These are phyloP conservation scores for Pugionium cornutum DNA, from an alignment of 345 rosid species.

Conservation along the genomic window DNA sequence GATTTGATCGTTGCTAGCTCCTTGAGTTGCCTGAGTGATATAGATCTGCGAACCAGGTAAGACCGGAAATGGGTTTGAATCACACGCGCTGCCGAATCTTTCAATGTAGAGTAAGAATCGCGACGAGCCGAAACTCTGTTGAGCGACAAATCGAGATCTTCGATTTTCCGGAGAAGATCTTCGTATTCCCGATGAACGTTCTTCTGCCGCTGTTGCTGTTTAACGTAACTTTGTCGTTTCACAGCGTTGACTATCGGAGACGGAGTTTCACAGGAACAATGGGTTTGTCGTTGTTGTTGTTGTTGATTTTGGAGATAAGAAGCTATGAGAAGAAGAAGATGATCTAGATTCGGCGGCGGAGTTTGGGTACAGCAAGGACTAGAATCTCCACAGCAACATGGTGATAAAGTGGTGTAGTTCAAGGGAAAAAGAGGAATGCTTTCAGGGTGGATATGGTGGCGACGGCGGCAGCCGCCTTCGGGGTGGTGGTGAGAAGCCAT, in stretches of 20 bases:
- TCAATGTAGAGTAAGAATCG: constrained; percentile 41
- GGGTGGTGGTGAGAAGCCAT: constrained; percentile 59
- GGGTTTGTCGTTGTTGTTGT: constrained; percentile 4
- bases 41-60: constrained; percentile 69
- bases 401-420: constrained; percentile 1
- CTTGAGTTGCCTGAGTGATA: constrained; percentile 69
- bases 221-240: too few relatives aligned
- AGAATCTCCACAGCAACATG: constrained; percentile 37
- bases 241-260: constrained; percentile 11
- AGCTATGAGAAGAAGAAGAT: constrained; percentile 52
- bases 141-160: constrained; percentile 51
- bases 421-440: not conserved
- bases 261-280: constrained; percentile 7
- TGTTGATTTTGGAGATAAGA: constrained; percentile 48
- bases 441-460: constrained; percentile 27
- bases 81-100: constrained; percentile 71
- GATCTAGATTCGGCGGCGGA: constrained; percentile 45
- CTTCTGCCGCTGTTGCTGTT: too few relatives aligned
- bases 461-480: too few relatives aligned
- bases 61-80: constrained; percentile 72
- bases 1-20: constrained; percentile 66
- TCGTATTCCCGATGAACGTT: constrained; percentile 33
- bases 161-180: constrained; percentile 49
- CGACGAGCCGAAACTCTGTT: constrained; percentile 34
- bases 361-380: constrained; percentile 18